Evolutionary conservation across 1,284 basidiomycete species (phyloP).

Genomic region (Violaceomyces palustris): DNA sequence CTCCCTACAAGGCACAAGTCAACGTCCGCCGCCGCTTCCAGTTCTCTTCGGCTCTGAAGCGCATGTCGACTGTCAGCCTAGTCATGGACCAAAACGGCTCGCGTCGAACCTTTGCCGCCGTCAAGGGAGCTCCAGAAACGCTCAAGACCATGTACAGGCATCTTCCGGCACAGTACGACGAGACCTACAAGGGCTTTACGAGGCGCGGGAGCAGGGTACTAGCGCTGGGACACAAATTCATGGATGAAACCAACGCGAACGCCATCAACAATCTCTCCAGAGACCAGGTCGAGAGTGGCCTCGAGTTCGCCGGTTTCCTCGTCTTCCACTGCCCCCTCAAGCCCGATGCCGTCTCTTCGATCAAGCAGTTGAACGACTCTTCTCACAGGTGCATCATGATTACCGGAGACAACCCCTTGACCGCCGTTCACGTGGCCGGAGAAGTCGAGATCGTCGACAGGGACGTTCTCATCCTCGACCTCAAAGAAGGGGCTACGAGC

Average conservation of each 20-base stretch:
- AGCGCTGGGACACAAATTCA: slow-evolving; percentile 48
- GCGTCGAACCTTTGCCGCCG: slow-evolving; percentile 35
- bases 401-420: slow-evolving; percentile 52
- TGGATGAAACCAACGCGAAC: slow-evolving; percentile 28
- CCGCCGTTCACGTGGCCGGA: slow-evolving; percentile 47
- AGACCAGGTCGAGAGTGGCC: slow-evolving; percentile 40
- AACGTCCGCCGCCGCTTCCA: slow-evolving; percentile 49
- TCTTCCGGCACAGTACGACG: slow-evolving; percentile 49
- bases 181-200: slow-evolving; percentile 50
- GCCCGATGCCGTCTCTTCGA: slow-evolving; percentile 42
- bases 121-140: slow-evolving; percentile 51
- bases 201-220: slow-evolving; percentile 49
- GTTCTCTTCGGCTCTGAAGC: slow-evolving; percentile 51
- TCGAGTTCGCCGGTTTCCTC: slow-evolving; percentile 50
- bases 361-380: slow-evolving; percentile 49
- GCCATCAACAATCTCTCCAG: slow-evolving; percentile 35
- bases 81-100: slow-evolving; percentile 26
- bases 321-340: slow-evolving; percentile 53
- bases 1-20: slow-evolving; percentile 26
- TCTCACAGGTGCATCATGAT: slow-evolving; percentile 53
- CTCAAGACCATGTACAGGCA: slow-evolving; percentile 44
- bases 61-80: slow-evolving; percentile 48
- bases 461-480: slow-evolving; percentile 47
- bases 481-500: slow-evolving; percentile 32
- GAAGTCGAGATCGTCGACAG: slow-evolving; percentile 52